A percentile compares a stretch with the other conserved stretches of the same genome.
These are phyloP conservation scores for Saturnispora ahearnii DNA, from an alignment of 805 yeast genomes.

Conservation along the genomic window DNA sequence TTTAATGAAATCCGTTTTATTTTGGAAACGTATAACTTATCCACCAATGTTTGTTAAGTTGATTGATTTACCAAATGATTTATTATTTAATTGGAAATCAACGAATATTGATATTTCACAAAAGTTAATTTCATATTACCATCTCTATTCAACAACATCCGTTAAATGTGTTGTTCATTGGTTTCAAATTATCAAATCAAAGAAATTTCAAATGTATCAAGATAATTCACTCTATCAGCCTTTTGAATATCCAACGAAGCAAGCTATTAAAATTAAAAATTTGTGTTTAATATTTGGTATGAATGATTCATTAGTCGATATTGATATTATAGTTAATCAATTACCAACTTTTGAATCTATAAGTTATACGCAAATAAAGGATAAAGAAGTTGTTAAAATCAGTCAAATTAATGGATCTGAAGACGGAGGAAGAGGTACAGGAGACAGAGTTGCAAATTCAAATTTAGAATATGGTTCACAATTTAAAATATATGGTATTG, in stretches of 20 bases:
- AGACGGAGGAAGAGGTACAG: not conserved
- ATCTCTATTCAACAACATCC: slow-evolving; percentile 82
- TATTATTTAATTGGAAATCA: slow-evolving; percentile 76
- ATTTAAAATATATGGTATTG: slow-evolving; percentile 40
- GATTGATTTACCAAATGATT: slow-evolving; percentile 60
- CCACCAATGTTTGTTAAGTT: slow-evolving; percentile 65
- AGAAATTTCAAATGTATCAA: slow-evolving; percentile 82
- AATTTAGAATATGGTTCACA: slow-evolving; percentile 7
- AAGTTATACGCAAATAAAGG: slow-evolving; percentile 7
- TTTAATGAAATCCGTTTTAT: slow-evolving; percentile 47
- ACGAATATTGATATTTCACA: slow-evolving; percentile 62
- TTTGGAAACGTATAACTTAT: slow-evolving; percentile 72
- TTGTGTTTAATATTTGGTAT: slow-evolving; percentile 75
- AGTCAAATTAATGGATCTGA: slow-evolving; percentile 7
- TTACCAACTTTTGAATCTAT: slow-evolving; percentile 28
- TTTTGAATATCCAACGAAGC: slow-evolving; percentile 29
- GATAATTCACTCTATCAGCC: slow-evolving; percentile 55
- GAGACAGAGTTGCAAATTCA: not conserved
- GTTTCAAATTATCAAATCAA: slow-evolving; percentile 80
- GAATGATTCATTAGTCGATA: slow-evolving; percentile 78
- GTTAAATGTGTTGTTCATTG: slow-evolving; percentile 94
- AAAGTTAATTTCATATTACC: slow-evolving; percentile 74
- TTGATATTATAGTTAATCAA: slow-evolving; percentile 52
- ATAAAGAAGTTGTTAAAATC: not conserved
- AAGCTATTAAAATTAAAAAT: slow-evolving; percentile 53